A percentile compares a stretch with the other conserved stretches of the same genome.
Conservation (phyloP, 2,329 filamentous ascomycete genomes). For the Bipolaris bicolor region DNA sequence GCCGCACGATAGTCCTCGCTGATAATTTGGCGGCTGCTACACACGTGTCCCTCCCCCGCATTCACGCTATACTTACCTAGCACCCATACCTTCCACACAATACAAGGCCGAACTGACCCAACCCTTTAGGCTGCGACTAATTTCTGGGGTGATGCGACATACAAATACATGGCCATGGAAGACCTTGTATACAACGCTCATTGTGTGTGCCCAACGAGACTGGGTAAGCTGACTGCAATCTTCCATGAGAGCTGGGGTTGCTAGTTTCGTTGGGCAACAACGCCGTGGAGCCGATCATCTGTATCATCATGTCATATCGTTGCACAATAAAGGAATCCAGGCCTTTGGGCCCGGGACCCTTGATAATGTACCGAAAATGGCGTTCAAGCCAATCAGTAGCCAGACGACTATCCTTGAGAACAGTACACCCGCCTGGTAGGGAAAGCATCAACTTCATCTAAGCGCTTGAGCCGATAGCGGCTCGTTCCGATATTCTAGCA, state of each 20-base stretch:
- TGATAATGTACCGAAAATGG: neutral
- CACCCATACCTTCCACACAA: neutral
- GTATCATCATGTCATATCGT: constrained; percentile 44
- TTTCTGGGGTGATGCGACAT: neutral
- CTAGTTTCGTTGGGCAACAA: neutral
- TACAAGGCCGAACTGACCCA: neutral
- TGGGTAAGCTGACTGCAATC: constrained; percentile 1
- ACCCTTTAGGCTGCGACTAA: too few relatives aligned
- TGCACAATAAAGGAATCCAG: neutral
- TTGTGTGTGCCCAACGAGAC: neutral
- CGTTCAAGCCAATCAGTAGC: neutral
- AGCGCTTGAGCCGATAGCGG: neutral
- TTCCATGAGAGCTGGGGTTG: neutral
- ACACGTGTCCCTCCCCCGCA: too few relatives aligned
- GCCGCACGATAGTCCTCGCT: too few relatives aligned
- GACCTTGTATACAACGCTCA: neutral
- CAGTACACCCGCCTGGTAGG: neutral
- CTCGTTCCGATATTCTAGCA: neutral
- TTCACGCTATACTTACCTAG: too few relatives aligned
- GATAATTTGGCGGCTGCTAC: too few relatives aligned
- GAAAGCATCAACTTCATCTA: neutral
- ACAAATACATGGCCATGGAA: neutral
- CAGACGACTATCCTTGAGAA: neutral
- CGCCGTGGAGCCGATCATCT: constrained; percentile 25
- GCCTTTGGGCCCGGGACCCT: neutral